These are phyloP conservation scores for Allantophomopsis lycopodina DNA, from an alignment of 2,329 filamentous ascomycete species.

Conservation along the genomic window DNA sequence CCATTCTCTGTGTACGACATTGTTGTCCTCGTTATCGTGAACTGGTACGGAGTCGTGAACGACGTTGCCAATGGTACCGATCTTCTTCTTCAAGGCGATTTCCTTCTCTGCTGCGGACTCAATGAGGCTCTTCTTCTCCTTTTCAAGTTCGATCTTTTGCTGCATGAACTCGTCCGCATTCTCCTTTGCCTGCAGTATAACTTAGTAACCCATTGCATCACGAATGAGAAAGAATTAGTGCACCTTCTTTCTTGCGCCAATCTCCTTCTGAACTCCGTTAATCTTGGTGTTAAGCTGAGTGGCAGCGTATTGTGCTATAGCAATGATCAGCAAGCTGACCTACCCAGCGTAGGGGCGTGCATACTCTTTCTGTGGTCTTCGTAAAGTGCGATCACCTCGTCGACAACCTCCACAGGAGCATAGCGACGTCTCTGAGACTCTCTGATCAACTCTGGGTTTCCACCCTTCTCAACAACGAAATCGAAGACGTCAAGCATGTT, in stretches of 20 bases:
- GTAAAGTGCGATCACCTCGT: slow-evolving; percentile 79
- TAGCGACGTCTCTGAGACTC: slow-evolving; percentile 77
- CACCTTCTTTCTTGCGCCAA: slow-evolving; percentile 83
- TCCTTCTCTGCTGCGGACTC: slow-evolving; percentile 67
- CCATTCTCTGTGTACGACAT: slow-evolving; percentile 66
- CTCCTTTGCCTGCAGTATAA: slow-evolving; percentile 55
- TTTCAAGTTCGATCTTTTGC: slow-evolving; percentile 65
- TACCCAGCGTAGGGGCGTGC: slow-evolving; percentile 8
- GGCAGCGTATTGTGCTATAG: slow-evolving; percentile 55
- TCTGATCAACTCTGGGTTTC: slow-evolving; percentile 81
- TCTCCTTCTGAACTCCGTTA: slow-evolving; percentile 81
- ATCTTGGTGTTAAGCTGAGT: slow-evolving; percentile 74
- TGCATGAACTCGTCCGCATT: slow-evolving; percentile 67
- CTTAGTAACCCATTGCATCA: slow-evolving; percentile 1
- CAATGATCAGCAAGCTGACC: slow-evolving; percentile 1
- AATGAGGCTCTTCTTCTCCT: slow-evolving; percentile 69
- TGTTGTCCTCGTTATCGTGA: slow-evolving; percentile 76
- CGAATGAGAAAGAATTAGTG: slow-evolving; percentile 1
- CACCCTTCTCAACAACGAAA: slow-evolving; percentile 76
- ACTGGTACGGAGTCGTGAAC: slow-evolving; percentile 82
- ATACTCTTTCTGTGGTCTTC: slow-evolving; percentile 70
- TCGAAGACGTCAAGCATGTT: slow-evolving; percentile 65
- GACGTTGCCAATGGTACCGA: slow-evolving; percentile 77
- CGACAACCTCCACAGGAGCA: slow-evolving; percentile 71
- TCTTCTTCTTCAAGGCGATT: slow-evolving; percentile 57